Conservation (phyloP, 306 rosid species). For the Cucurbita pepo region DNA sequence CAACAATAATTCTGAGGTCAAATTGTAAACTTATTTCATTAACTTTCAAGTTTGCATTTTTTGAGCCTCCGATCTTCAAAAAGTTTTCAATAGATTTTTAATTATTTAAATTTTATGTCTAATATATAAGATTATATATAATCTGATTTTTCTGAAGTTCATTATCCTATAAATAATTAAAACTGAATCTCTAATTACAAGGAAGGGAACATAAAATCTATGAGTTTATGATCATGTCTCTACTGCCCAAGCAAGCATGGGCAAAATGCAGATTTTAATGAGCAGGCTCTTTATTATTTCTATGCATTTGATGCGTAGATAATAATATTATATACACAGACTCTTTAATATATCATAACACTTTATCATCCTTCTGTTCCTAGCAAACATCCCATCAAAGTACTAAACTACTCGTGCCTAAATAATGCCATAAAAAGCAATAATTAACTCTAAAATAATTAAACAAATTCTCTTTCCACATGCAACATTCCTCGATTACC, state of each 20-base stretch:
- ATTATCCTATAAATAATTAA: background rate
- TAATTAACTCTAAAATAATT: background rate
- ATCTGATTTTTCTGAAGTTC: background rate
- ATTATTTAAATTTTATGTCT: no score
- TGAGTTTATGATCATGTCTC: background rate
- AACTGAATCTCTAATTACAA: conserved; percentile 30
- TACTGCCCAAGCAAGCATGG: conserved; percentile 4
- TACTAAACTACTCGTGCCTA: background rate
- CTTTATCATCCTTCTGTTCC: background rate
- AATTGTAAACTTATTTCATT: no score
- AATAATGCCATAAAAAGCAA: background rate
- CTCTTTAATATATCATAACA: background rate
- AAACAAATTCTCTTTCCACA: background rate
- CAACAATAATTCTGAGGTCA: no score
- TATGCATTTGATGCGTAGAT: background rate
- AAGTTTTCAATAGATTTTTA: no score
- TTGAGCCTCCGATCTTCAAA: no score
- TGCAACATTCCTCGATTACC: background rate
- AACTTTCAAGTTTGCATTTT: no score
- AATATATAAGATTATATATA: no score
- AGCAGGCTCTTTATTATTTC: background rate
- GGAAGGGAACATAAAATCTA: conserved; percentile 10
- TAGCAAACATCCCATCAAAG: conserved; percentile 1
- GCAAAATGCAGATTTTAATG: conserved; percentile 4
- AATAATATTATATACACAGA: background rate